Conservation (phyloP, 2,329 filamentous ascomycete genomes). For the Lachnellula hyalina region DNA sequence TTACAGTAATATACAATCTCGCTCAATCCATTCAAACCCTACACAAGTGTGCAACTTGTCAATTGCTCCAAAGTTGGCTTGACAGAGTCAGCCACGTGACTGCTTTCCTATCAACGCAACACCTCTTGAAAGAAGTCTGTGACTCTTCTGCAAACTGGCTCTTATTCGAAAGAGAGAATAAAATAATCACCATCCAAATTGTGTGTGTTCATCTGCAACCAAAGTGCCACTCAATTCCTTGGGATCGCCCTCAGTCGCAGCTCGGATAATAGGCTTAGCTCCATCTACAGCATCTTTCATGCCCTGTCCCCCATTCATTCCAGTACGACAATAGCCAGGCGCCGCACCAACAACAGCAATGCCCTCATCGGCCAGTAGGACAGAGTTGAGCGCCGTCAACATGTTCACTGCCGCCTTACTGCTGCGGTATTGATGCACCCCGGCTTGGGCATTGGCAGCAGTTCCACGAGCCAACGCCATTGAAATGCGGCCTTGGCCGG, state of each 20-base stretch:
- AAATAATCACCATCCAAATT: too few relatives aligned
- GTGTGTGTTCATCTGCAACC: too few relatives aligned
- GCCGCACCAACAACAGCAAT: not conserved
- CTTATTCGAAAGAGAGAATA: too few relatives aligned
- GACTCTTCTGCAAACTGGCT: too few relatives aligned
- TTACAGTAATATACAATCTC: too few relatives aligned
- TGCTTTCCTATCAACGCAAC: too few relatives aligned
- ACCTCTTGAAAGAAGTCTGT: too few relatives aligned
- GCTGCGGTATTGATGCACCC: not conserved
- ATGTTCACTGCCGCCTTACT: not conserved
- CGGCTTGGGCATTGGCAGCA: not conserved
- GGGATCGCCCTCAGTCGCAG: not conserved
- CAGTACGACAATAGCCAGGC: not conserved
- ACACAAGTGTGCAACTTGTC: too few relatives aligned
- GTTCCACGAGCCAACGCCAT: not conserved
- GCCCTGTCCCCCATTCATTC: not conserved
- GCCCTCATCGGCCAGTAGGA: not conserved
- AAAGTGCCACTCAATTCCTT: not conserved
- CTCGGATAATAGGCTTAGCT: not conserved
- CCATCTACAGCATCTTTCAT: not conserved
- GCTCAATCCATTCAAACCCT: too few relatives aligned
- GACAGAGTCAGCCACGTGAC: too few relatives aligned
- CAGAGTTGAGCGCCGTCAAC: conserved; percentile 1
- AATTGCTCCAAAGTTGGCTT: too few relatives aligned
- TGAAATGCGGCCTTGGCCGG: not conserved